Evolutionary conservation across 441 rosid genomes (phyloP).

Genomic region (Croton laevigatus): DNA sequence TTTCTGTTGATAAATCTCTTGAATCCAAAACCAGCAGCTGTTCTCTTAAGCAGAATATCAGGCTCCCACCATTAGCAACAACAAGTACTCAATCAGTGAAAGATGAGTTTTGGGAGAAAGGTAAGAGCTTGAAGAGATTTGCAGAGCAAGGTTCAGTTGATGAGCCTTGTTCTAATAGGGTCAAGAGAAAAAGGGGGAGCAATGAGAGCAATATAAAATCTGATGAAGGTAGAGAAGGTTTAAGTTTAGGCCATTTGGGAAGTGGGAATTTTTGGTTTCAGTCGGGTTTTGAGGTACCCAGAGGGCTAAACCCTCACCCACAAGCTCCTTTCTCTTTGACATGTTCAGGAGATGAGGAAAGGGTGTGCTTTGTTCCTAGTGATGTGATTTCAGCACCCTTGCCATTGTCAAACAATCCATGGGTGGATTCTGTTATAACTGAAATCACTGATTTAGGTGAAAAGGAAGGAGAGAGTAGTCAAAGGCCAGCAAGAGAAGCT

Average conservation of each 20-base stretch:
- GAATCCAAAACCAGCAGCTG: slow-evolving; percentile 57
- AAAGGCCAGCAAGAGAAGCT: slow-evolving; percentile 55
- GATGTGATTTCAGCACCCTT: slow-evolving; percentile 66
- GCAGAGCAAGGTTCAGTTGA: slow-evolving; percentile 59
- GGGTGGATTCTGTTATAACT: slow-evolving; percentile 70
- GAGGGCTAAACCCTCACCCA: slow-evolving; percentile 34
- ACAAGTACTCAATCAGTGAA: slow-evolving; percentile 41
- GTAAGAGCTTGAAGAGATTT: slow-evolving; percentile 79
- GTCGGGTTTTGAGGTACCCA: slow-evolving; percentile 37
- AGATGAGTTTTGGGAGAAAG: slow-evolving; percentile 79
- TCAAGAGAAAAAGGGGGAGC: slow-evolving; percentile 66
- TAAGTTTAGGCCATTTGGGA: slow-evolving; percentile 45
- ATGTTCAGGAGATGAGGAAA: slow-evolving; percentile 70
- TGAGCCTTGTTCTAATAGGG: slow-evolving; percentile 55
- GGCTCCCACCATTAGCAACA: slow-evolving; percentile 85
- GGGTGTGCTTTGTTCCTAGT: slow-evolving; percentile 64
- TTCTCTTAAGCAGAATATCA: slow-evolving; percentile 74
- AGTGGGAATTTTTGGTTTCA: slow-evolving; percentile 71
- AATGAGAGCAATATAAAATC: slow-evolving; percentile 24
- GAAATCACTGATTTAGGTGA: slow-evolving; percentile 68
- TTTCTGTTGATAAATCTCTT: slow-evolving; percentile 62
- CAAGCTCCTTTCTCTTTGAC: slow-evolving; percentile 65
- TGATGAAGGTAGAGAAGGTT: slow-evolving; percentile 35
- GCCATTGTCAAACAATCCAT: slow-evolving; percentile 64
- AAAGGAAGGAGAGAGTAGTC: slow-evolving; percentile 60